Conservation (phyloP, 1,139 yeast genomes). For the Pichia norvegensis region DNA sequence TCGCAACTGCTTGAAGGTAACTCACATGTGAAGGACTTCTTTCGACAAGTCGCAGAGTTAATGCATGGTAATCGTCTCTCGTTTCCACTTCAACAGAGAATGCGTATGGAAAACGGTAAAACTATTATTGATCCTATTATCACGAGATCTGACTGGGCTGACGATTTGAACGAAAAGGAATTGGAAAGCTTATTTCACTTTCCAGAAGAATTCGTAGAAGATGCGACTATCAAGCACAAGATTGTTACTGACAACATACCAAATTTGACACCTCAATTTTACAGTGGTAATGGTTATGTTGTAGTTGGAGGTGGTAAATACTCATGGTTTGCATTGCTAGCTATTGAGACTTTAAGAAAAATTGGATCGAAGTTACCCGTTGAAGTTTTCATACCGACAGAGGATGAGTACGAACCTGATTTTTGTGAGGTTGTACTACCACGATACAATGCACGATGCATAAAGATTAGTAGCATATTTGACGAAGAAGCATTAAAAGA, state of each 20-base stretch:
- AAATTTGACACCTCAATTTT: conserved; percentile 19
- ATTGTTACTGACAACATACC: conserved; percentile 17
- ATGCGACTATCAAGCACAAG: conserved; percentile 19
- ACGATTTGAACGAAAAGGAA: conserved; percentile 12
- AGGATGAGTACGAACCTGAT: conserved; percentile 37
- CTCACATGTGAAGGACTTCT: conserved; percentile 21
- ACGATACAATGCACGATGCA: conserved; percentile 39
- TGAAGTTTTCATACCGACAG: conserved; percentile 52
- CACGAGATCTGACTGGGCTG: conserved; percentile 23
- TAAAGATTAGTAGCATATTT: conserved; percentile 20
- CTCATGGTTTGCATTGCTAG: conserved; percentile 44
- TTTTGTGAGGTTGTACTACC: conserved; percentile 48
- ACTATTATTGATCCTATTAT: conserved; percentile 18
- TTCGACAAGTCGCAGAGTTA: conserved; percentile 21
- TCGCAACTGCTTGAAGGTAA: conserved; percentile 22
- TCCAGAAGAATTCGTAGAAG: conserved; percentile 17
- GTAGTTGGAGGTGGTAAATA: conserved; percentile 56
- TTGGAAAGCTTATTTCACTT: conserved; percentile 17
- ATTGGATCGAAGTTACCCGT: conserved; percentile 49
- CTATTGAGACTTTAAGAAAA: conserved; percentile 44
- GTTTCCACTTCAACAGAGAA: conserved; percentile 19
- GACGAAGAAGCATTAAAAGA: conserved; percentile 25
- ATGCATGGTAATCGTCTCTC: conserved; percentile 18
- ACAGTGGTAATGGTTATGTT: conserved; percentile 47
- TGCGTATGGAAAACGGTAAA: conserved; percentile 16